These are phyloP conservation scores for Hypoxylon intermedium DNA, from an alignment of 495 filamentous ascomycete species.

Conservation along the genomic window DNA sequence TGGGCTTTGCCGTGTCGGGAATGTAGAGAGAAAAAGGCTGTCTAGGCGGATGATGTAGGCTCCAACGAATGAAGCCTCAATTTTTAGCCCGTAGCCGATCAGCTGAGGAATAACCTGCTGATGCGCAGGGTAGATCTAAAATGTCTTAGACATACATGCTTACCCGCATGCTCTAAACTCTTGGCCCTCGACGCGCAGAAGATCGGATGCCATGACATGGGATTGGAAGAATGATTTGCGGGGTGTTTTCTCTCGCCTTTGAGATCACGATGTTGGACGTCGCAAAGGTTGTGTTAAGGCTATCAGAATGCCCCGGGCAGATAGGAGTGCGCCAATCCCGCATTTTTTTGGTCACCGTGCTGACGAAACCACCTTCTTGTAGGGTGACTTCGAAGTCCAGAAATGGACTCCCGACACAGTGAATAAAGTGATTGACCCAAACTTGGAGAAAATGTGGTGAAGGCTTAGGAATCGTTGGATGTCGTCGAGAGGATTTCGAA, in stretches of 20 bases:
- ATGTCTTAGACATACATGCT: conserved; percentile 40
- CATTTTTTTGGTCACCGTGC: conserved; percentile 16
- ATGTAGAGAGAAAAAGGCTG: background rate
- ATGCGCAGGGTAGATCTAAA: conserved; percentile 16
- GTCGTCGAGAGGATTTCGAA: conserved; percentile 13
- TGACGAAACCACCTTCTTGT: conserved; percentile 13
- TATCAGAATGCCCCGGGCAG: conserved; percentile 8
- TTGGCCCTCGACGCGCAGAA: conserved; percentile 13
- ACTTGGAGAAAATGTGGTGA: background rate
- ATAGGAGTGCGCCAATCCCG: conserved; percentile 30
- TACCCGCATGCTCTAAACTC: conserved; percentile 14
- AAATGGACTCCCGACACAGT: background rate
- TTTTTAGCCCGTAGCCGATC: conserved; percentile 4
- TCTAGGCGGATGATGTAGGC: background rate
- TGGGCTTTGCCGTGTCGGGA: conserved; percentile 4
- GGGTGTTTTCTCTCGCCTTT: background rate
- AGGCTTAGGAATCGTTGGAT: conserved; percentile 8
- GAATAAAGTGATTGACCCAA: conserved; percentile 9
- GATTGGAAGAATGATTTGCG: conserved; percentile 2
- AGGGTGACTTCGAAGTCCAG: background rate
- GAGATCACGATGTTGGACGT: conserved; percentile 14
- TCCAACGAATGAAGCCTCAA: conserved; percentile 2
- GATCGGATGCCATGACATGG: conserved; percentile 4
- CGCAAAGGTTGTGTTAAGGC: conserved; percentile 9
- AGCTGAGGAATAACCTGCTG: conserved; percentile 17